Base-by-base conservation (phyloP, 495 filamentous ascomycete species). In the Aspergillus diversus region DNA sequence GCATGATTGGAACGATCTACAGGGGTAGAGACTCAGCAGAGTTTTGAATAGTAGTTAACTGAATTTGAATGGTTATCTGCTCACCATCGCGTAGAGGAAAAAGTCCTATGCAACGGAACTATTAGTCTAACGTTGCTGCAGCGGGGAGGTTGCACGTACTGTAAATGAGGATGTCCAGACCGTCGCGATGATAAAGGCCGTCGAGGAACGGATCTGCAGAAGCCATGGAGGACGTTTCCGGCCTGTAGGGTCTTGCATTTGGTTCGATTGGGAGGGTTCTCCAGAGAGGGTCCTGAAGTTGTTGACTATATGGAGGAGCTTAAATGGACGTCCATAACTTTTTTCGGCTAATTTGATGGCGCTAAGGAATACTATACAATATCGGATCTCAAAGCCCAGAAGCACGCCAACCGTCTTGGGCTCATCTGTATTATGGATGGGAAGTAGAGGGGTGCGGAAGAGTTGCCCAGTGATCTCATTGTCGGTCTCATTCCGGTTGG, bases 131-230 rank as follows among this genome's bases (percentile, higher is more conserved):
- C 7, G 1, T 35, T 33, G 16, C 31, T 15, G n/a, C 16, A 50
- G 43, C 7, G 81, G 84, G 27, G 83, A 73, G 63, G 84, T 83
- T 39, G 50, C 15, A 63, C 88, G 71, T 70, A 90, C 86, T 0
- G 85, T 87, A 71, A 90, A 90, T 1, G 86, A 79, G 16, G 83
- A 88, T 42, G 87, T 75, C 56, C 80, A 84, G 12, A 89, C 82
- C 12, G 88, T 88, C 42, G 74, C 73, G 50, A 88, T 64, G 51
- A 89, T 89, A 69, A 89, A 88, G 49, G 80, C 63, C 5, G 86
- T 84, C 63, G 80, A 84, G 32, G 86, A 88, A 5, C 87, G 84
- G 73, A 79, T 81, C 55, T 61, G 64, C 8, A 89, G 73, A 13
- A 80, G 79, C 66, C 74, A 74, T 42, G 82, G 82, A 6, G 71